Evolutionary conservation across 371 early-diverging fungal species (phyloP).

Genomic region (Mortierella sp.): DNA sequence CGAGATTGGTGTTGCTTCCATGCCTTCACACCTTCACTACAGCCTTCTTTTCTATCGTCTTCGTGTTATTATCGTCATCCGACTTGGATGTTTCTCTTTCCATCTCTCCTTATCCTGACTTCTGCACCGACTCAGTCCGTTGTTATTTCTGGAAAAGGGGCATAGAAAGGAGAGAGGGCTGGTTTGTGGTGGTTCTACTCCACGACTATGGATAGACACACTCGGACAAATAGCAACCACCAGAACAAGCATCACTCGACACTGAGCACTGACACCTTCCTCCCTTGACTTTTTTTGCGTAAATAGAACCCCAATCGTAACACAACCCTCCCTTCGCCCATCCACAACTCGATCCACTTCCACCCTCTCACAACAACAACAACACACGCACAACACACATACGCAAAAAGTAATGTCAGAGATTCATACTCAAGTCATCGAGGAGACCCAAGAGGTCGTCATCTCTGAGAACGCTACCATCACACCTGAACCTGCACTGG

Average conservation of each 20-base stretch:
- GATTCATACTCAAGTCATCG: background rate
- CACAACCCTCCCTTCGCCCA: background rate
- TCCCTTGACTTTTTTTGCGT: background rate
- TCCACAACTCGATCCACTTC: background rate
- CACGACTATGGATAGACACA: too few species aligned
- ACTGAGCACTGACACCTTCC: background rate
- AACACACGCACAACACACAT: background rate
- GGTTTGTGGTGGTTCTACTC: background rate
- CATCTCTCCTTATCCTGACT: background rate
- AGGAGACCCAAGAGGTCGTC: conserved; percentile 1
- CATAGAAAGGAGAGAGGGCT: background rate
- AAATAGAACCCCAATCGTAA: background rate
- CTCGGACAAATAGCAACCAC: background rate
- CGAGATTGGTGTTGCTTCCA: background rate
- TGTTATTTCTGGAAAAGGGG: background rate
- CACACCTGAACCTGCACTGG: background rate
- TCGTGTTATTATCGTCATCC: background rate
- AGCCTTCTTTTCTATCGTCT: background rate
- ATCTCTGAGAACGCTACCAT: background rate
- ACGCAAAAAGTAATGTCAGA: background rate
- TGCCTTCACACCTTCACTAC: background rate
- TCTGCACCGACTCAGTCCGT: conserved; percentile 1
- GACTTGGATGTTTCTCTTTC: background rate
- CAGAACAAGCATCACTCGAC: background rate
- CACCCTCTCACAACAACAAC: background rate